phyloP scores from a whole-genome alignment of 2,329 filamentous ascomycete species.

The Atkinsonella hypoxylon region DNA sequence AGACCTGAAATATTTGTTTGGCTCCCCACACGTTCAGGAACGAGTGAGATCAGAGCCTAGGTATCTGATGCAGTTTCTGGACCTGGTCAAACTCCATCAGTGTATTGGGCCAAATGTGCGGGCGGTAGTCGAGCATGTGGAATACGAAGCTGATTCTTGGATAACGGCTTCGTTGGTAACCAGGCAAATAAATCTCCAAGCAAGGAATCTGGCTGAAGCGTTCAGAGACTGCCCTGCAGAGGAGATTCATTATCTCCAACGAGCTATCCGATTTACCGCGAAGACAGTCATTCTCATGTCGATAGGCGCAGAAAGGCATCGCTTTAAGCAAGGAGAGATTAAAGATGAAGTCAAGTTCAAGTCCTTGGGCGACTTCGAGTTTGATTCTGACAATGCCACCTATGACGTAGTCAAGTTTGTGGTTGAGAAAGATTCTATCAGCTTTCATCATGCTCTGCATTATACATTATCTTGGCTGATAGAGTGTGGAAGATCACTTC shows the following conservation, averaged over 20 bases:
- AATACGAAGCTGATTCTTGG: constrained; percentile 97
- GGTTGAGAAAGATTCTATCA: constrained; percentile 82
- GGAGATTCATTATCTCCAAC: constrained; percentile 52
- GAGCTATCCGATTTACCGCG: constrained; percentile 61
- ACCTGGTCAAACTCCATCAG: constrained; percentile 90
- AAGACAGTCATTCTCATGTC: constrained; percentile 83
- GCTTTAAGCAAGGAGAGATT: constrained; percentile 80
- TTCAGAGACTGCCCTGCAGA: constrained; percentile 61
- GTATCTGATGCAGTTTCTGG: constrained; percentile 88
- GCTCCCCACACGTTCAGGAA: constrained; percentile 78
- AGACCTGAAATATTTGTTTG: constrained; percentile 83
- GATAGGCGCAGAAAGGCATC: constrained; percentile 71
- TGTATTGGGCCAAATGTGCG: constrained; percentile 90
- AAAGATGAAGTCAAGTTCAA: constrained; percentile 82
- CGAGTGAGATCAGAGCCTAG: constrained; percentile 70
- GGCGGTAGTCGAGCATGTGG: constrained; percentile 88
- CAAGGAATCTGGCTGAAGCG: constrained; percentile 75
- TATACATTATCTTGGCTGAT: constrained; percentile 95
- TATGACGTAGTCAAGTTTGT: constrained; percentile 74
- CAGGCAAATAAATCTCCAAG: constrained; percentile 86
- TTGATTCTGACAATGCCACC: constrained; percentile 45
- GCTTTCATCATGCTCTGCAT: constrained; percentile 93
- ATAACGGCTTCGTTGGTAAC: constrained; percentile 92
- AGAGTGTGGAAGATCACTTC: constrained; percentile 72
- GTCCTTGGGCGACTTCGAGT: constrained; percentile 63